Evolutionary conservation across 805 yeast genomes (phyloP).

Genomic region (Candida patagonica): DNA sequence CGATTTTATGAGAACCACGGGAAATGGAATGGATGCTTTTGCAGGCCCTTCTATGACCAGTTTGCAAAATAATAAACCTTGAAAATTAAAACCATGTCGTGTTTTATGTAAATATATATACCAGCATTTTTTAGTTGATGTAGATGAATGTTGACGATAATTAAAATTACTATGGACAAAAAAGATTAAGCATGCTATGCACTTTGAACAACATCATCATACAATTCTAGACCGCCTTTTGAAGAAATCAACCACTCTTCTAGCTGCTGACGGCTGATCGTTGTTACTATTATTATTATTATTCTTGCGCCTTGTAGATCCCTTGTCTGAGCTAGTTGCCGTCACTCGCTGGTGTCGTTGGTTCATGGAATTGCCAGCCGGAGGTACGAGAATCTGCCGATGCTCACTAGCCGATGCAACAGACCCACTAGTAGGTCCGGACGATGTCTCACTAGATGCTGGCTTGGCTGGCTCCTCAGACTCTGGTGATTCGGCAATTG

Average conservation of each 20-base stretch:
- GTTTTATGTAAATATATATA: too few species aligned
- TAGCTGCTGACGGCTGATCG: conserved; percentile 22
- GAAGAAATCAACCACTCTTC: conserved; percentile 29
- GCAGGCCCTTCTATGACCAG: not conserved
- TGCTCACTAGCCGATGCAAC: conserved; percentile 8
- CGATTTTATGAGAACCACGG: conserved; percentile 17
- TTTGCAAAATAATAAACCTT: too few species aligned
- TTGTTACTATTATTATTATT: not conserved
- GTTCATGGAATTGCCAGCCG: conserved; percentile 14
- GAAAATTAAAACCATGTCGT: too few species aligned
- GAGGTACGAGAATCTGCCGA: conserved; percentile 16
- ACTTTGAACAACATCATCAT: too few species aligned
- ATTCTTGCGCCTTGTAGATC: not conserved
- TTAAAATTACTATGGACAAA: not conserved
- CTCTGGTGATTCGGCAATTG: not conserved
- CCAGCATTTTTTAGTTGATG: too few species aligned
- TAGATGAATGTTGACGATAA: too few species aligned
- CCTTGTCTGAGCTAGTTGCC: not conserved
- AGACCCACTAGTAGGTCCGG: conserved; percentile 5
- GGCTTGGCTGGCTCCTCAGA: not conserved
- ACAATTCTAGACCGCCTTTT: conserved; percentile 29
- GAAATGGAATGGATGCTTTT: conserved; percentile 11
- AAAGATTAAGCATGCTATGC: too few species aligned
- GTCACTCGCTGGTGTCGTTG: conserved; percentile 15
- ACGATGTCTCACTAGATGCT: not conserved